phyloP scores from a whole-genome alignment of 768 basidiomycete genomes.

The Xerocomus brunneocitrinus region DNA sequence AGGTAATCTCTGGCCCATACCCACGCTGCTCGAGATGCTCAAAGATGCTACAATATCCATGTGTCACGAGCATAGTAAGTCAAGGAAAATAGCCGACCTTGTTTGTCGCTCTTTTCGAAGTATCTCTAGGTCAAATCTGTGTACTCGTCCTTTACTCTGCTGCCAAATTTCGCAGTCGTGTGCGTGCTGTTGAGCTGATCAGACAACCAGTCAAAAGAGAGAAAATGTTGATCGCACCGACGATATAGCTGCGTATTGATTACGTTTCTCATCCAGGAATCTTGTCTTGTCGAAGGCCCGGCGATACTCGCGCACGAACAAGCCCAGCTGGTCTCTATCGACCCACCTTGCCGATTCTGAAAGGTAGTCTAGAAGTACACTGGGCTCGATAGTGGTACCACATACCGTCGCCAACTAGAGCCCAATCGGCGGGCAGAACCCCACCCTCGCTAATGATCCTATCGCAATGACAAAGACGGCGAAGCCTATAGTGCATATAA shows the following conservation, averaged over 20 bases:
- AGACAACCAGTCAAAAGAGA: neutral
- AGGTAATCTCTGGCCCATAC: slow-evolving; percentile 8
- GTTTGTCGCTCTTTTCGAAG: slow-evolving; percentile 7
- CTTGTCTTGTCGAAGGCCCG: neutral
- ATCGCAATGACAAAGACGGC: neutral
- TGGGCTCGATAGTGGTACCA: neutral
- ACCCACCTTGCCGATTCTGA: slow-evolving; percentile 4
- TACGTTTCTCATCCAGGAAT: slow-evolving; percentile 4
- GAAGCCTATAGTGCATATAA: slow-evolving; percentile 3
- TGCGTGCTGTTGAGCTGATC: slow-evolving; percentile 9
- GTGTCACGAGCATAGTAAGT: neutral
- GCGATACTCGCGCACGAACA: slow-evolving; percentile 3
- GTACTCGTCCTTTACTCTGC: slow-evolving; percentile 4
- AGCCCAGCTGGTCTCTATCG: slow-evolving; percentile 10
- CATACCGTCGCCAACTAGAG: slow-evolving; percentile 4
- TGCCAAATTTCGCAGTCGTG: slow-evolving; percentile 8
- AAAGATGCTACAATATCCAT: slow-evolving; percentile 13
- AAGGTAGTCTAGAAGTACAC: neutral
- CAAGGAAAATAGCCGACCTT: slow-evolving; percentile 1
- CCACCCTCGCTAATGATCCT: neutral
- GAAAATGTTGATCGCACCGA: neutral
- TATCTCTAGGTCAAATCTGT: slow-evolving; percentile 8
- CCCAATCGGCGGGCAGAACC: slow-evolving; percentile 2
- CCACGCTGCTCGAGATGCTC: slow-evolving; percentile 11
- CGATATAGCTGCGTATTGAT: neutral